Evolutionary conservation across 495 filamentous ascomycete genomes (phyloP), one percentile per base, ranked within the genome.

Genomic region (Daldinia decipiens): DNA sequence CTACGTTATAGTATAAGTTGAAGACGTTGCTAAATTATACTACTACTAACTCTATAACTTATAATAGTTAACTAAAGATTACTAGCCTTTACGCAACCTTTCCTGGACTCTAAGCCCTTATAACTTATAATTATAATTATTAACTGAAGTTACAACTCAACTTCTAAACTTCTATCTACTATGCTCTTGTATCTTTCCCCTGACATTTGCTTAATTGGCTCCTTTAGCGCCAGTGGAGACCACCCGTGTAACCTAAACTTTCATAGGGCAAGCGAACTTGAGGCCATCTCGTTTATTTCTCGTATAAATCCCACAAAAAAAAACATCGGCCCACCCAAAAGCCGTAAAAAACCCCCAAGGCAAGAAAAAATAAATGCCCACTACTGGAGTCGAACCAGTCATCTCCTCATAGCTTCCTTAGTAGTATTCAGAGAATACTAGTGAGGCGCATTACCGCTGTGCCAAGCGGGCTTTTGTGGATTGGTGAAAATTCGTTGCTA

Each of bases 381-480:
- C 56, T 59, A 67, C 64, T 67, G 64, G 64, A 67, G 57, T 67
- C 57, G 65, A 67, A 67, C 65, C 65, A 67, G 56, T 67, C 57
- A 67, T 67, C 65, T 67, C 65, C 57, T 60, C 65, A 67, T 67
- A 59, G 63, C 63, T 40, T 53, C 32, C 54, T 53, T 55, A 65
- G 17, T 57, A 51, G 62, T 34, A 53, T 38, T 47, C 27, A 12
- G 5, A 50, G 9, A 51, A 31, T 67, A 67, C 64, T 67, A 67
- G 64, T 67, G 64, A 59, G 56, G 64, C 65, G 65, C 65, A 61
- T 67, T 67, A 67, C 65, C 57, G 57, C 57, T 67, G 65, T 61
- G 65, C 65, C 65, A 67, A 60, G 57, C 56, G 65, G 56, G 65
- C 65, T 19, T 55, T 0, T 53, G 29, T 40, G 32, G 40, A 40